Conservation (phyloP, 1,284 basidiomycete species). For the Boletellus deceptivus region DNA sequence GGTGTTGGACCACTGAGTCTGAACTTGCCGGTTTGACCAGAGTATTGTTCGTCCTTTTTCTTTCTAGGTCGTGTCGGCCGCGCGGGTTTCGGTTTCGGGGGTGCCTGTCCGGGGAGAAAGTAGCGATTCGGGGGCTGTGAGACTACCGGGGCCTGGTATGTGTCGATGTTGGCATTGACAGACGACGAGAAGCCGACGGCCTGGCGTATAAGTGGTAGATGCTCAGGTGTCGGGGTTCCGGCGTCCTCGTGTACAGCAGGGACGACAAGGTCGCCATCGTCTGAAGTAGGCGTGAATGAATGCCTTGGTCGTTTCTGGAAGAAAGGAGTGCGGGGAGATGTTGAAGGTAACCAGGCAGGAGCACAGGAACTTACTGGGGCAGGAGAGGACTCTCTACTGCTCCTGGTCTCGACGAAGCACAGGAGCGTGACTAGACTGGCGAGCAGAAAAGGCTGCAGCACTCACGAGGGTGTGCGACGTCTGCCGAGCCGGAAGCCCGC, state of each 20-base stretch:
- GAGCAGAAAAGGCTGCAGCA: not conserved
- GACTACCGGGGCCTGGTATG: slow-evolving; percentile 44
- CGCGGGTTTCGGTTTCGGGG: slow-evolving; percentile 29
- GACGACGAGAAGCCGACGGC: slow-evolving; percentile 51
- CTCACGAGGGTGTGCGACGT: slow-evolving; percentile 23
- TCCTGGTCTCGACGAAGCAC: slow-evolving; percentile 36
- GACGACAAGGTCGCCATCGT: slow-evolving; percentile 44
- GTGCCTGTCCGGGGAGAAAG: slow-evolving; percentile 53
- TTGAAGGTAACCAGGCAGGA: not conserved
- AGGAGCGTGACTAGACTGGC: slow-evolving; percentile 6
- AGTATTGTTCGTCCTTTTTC: slow-evolving; percentile 27
- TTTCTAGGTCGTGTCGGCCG: slow-evolving; percentile 27
- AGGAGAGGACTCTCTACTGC: slow-evolving; percentile 56
- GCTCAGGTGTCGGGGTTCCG: slow-evolving; percentile 47
- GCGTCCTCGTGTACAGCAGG: slow-evolving; percentile 40
- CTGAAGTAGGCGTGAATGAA: slow-evolving; percentile 51
- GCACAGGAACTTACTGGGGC: slow-evolving; percentile 35
- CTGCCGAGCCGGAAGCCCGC: slow-evolving; percentile 18
- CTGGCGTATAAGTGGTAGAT: slow-evolving; percentile 50
- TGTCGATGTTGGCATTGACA: slow-evolving; percentile 32
- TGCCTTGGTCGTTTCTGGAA: slow-evolving; percentile 39
- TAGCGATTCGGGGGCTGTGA: slow-evolving; percentile 23
- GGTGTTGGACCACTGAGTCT: slow-evolving; percentile 17
- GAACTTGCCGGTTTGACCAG: slow-evolving; percentile 26
- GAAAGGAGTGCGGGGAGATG: not conserved